Evolutionary conservation across 208 protist species (phyloP).

Genomic region (Trypanosomatidae sp.): DNA sequence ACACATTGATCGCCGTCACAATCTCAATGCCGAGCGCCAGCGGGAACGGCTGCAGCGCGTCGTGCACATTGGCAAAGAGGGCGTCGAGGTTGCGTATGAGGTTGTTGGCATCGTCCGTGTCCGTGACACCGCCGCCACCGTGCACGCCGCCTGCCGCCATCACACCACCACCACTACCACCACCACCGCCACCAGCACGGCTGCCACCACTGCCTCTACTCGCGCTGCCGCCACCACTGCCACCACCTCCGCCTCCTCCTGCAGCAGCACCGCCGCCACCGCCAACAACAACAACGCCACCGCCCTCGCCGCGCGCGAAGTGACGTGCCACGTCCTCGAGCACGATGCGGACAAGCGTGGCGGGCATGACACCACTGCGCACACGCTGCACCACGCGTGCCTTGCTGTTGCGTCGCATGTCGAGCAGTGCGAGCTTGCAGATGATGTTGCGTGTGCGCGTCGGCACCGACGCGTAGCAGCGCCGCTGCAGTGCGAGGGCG

Average conservation of each 20-base stretch:
- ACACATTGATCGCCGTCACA: conserved; percentile 60
- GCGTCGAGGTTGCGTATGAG: conserved; percentile 65
- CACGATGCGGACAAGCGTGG: conserved; percentile 34
- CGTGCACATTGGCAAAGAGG: conserved; percentile 49
- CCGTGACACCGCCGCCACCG: conserved; percentile 7
- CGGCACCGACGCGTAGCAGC: neutral
- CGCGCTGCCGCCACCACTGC: too few relatives aligned
- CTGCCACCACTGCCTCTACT: too few relatives aligned
- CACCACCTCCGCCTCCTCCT: too few relatives aligned
- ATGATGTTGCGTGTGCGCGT: conserved; percentile 38
- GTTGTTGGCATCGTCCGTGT: conserved; percentile 30
- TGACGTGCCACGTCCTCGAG: conserved; percentile 56
- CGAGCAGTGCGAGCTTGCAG: conserved; percentile 51
- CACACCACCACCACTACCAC: too few relatives aligned
- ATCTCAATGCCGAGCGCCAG: conserved; percentile 49
- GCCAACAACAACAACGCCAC: conserved; percentile 12
- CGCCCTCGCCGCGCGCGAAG: conserved; percentile 32
- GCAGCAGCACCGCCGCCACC: too few relatives aligned
- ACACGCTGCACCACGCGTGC: conserved; percentile 35
- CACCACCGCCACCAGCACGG: too few relatives aligned
- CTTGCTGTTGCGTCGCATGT: conserved; percentile 47
- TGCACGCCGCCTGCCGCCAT: too few relatives aligned
- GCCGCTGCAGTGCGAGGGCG: too few relatives aligned
- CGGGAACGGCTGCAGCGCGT: conserved; percentile 38
- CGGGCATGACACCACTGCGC: conserved; percentile 16